Evolutionary conservation across 768 basidiomycete genomes (phyloP).

Genomic region (Termitomyces eurrhizus): DNA sequence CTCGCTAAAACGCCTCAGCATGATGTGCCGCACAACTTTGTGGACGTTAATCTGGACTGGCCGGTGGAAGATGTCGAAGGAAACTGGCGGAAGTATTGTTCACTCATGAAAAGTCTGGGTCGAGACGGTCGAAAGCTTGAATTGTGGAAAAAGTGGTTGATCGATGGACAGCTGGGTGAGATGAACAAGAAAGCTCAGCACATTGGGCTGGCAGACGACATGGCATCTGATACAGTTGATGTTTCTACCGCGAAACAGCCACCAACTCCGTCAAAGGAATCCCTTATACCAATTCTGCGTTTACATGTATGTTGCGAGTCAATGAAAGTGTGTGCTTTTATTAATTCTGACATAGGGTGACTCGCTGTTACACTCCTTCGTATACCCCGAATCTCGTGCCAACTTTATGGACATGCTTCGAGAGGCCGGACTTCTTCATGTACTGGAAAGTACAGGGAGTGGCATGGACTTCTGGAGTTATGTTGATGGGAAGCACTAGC

Average conservation of each 20-base stretch:
- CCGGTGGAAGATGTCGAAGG: conserved; percentile 40
- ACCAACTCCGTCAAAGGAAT: conserved; percentile 29
- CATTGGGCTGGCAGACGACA: conserved; percentile 43
- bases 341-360: conserved; percentile 38
- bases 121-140: conserved; percentile 75
- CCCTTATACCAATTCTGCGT: conserved; percentile 49
- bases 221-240: conserved; percentile 28
- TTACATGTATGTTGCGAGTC: conserved; percentile 46
- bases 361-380: conserved; percentile 52
- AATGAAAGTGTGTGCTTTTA: not conserved
- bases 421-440: conserved; percentile 38
- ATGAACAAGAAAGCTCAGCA: conserved; percentile 9
- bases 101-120: conserved; percentile 47
- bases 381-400: conserved; percentile 75
- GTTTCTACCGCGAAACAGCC: conserved; percentile 18
- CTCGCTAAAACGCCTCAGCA: conserved; percentile 18
- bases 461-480: conserved; percentile 74
- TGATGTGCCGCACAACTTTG: conserved; percentile 5
- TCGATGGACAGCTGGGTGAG: not conserved
- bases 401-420: conserved; percentile 56
- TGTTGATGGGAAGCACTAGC: conserved; percentile 15
- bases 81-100: conserved; percentile 59
- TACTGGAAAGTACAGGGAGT: conserved; percentile 27
- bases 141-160: conserved; percentile 70
- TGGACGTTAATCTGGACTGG: conserved; percentile 45